A percentile compares a stretch with the other conserved stretches of the same genome.
phyloP scores from a whole-genome alignment of 2,329 filamentous ascomycete genomes.

The Corinectria fuckeliana region DNA sequence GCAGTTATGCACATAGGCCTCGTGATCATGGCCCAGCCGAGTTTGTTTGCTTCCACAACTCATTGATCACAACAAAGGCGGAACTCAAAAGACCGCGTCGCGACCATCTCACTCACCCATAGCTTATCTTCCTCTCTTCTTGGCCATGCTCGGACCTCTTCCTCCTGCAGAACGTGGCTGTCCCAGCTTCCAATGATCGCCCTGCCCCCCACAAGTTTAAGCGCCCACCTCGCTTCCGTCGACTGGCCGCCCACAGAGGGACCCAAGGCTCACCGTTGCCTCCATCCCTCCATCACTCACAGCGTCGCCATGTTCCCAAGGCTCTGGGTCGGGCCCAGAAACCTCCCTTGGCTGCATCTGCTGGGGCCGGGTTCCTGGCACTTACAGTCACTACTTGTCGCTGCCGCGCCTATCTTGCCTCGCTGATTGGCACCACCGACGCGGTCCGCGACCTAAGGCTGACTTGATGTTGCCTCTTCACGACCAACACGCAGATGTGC shows the following conservation, averaged over 20 bases:
- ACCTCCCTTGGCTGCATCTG: conserved; percentile 14
- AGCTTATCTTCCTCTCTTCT: conserved; percentile 11
- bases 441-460: conserved; percentile 31
- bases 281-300: conserved; percentile 13
- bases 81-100: neutral
- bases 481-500: conserved; percentile 31
- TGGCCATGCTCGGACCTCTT: conserved; percentile 11
- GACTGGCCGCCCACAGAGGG: conserved; percentile 16
- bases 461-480: conserved; percentile 26
- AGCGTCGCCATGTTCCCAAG: conserved; percentile 28
- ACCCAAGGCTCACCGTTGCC: conserved; percentile 1
- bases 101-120: neutral
- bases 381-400: conserved; percentile 26
- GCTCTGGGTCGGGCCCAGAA: conserved; percentile 24
- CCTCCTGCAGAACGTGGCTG: conserved; percentile 32
- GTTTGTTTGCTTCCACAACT: neutral
- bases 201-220: conserved; percentile 34
- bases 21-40: neutral
- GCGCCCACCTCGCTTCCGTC: conserved; percentile 30
- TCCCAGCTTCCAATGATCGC: conserved; percentile 29
- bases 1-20: neutral
- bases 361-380: conserved; percentile 1
- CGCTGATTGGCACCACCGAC: conserved; percentile 34
- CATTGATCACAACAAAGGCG: neutral
- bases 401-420: conserved; percentile 35